Percentiles rank a stretch among this genome's conserved stretches.
Evolutionary conservation across 495 filamentous ascomycete genomes (phyloP).

Genomic region (Opeltia flavorubescens): DNA sequence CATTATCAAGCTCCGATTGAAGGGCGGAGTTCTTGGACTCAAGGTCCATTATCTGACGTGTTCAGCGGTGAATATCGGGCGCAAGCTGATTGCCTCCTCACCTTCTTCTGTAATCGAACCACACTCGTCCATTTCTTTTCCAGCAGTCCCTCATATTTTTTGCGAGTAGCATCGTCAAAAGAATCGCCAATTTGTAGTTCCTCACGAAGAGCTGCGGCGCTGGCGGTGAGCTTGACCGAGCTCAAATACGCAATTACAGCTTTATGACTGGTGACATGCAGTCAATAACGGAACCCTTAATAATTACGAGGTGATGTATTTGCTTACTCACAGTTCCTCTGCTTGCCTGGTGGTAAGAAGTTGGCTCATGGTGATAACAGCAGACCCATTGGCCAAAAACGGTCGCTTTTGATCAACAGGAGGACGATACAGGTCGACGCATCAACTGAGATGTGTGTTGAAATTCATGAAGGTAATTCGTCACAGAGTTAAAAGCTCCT

Average conservation of each 20-base stretch:
- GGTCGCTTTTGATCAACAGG: not conserved
- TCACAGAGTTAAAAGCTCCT: no score
- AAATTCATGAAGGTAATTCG: not conserved
- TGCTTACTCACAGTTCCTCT: constrained; percentile 64
- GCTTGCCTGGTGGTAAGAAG: constrained; percentile 69
- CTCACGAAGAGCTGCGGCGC: constrained; percentile 46
- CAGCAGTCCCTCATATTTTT: constrained; percentile 79
- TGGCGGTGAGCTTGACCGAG: constrained; percentile 52
- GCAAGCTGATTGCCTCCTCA: constrained; percentile 18
- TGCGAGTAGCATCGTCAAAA: constrained; percentile 62
- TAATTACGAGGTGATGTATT: not conserved
- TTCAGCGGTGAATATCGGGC: constrained; percentile 2
- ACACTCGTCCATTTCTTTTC: constrained; percentile 97
- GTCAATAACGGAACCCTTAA: no score
- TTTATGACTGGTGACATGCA: constrained; percentile 58
- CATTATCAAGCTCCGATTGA: constrained; percentile 70
- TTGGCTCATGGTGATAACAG: constrained; percentile 43
- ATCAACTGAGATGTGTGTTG: no score
- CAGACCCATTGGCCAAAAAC: not conserved
- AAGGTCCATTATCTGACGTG: constrained; percentile 76
- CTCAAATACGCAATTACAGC: constrained; percentile 78
- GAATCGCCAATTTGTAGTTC: constrained; percentile 25
- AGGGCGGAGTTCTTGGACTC: constrained; percentile 56
- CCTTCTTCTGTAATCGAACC: constrained; percentile 84
- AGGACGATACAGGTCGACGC: no score